phyloP scores from a whole-genome alignment of 495 filamentous ascomycete species.

The Xylaria intraflava region DNA sequence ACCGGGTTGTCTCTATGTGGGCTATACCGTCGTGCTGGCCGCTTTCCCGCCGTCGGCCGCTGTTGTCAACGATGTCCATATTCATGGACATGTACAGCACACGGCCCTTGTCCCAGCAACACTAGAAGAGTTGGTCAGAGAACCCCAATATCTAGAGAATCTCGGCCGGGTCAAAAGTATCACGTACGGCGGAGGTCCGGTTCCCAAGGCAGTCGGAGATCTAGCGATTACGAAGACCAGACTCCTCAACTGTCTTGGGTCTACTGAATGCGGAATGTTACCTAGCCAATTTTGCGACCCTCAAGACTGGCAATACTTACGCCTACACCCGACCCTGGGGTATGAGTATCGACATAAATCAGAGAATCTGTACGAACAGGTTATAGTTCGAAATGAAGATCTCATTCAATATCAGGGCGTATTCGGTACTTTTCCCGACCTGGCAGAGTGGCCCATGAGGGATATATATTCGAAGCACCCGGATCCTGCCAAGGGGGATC shows the following conservation, averaged over 20 bases:
- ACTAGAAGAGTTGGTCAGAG: neutral
- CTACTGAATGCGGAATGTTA: constrained; percentile 29
- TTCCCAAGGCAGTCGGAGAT: constrained; percentile 30
- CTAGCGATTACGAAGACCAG: constrained; percentile 24
- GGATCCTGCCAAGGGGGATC: constrained; percentile 37
- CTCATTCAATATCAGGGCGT: constrained; percentile 11
- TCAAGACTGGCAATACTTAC: constrained; percentile 35
- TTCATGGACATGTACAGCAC: constrained; percentile 5
- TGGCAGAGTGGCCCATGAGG: constrained; percentile 39
- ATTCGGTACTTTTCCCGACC: constrained; percentile 42
- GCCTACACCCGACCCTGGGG: constrained; percentile 28
- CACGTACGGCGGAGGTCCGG: constrained; percentile 5
- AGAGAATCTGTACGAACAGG: constrained; percentile 25
- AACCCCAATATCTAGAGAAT: constrained; percentile 6
- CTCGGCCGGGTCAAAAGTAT: neutral
- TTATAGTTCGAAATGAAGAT: constrained; percentile 13
- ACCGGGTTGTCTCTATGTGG: neutral
- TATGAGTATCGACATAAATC: constrained; percentile 27
- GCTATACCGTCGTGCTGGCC: neutral
- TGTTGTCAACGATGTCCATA: constrained; percentile 1
- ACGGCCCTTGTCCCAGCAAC: neutral
- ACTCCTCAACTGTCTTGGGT: constrained; percentile 28
- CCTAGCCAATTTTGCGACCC: constrained; percentile 13
- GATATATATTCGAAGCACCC: constrained; percentile 44
- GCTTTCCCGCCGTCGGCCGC: neutral